Conservation (phyloP, 768 basidiomycete genomes). For the Boletus tylopilopsis region DNA sequence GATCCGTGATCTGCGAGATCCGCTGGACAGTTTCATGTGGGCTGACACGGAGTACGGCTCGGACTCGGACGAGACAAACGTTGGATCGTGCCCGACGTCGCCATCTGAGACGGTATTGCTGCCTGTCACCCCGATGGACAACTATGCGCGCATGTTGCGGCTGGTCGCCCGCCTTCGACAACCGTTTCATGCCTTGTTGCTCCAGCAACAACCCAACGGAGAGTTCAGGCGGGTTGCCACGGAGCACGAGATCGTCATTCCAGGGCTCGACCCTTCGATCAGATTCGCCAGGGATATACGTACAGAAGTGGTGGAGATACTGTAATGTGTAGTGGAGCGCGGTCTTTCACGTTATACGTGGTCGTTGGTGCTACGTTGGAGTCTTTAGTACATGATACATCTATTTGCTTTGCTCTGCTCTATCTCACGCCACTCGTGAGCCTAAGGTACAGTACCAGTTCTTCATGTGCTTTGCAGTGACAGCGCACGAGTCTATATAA, state of each 20-base stretch:
- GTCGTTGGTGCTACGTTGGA: too few species aligned
- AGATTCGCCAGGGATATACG: neutral
- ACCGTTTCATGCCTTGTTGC: neutral
- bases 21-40: neutral
- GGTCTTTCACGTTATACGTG: too few species aligned
- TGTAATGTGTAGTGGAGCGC: too few species aligned
- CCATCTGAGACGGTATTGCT: neutral
- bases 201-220: neutral
- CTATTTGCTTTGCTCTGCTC: too few species aligned
- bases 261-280: neutral
- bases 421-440: too few species aligned
- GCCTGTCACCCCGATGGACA: neutral
- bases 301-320: neutral
- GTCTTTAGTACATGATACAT: too few species aligned
- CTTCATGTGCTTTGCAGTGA: too few species aligned
- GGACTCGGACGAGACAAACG: too few species aligned
- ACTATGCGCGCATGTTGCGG: neutral
- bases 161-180: neutral
- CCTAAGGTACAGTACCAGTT: too few species aligned
- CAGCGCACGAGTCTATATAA: too few species aligned
- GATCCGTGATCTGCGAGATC: conserved; percentile 4
- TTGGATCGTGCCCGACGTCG: too few species aligned
- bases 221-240: neutral
- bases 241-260: neutral
- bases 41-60: neutral